Percentiles rank a stretch among this genome's conserved stretches.
Evolutionary conservation across 2,329 filamentous ascomycete genomes (phyloP).

Genomic region (Penicillium sclerotigenum): DNA sequence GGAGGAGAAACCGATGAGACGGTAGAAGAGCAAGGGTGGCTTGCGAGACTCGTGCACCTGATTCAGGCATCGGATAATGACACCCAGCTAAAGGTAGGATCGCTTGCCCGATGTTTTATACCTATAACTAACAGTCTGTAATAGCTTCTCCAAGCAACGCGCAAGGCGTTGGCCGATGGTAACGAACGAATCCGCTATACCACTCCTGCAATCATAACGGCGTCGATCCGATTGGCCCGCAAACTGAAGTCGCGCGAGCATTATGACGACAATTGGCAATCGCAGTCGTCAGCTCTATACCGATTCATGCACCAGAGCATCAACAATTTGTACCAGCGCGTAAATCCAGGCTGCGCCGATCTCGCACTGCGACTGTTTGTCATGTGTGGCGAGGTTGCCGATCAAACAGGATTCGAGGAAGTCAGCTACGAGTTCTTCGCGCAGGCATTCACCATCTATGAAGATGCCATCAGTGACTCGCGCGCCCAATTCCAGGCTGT

Average conservation of each 20-base stretch:
- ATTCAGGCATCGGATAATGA: slow-evolving; percentile 82
- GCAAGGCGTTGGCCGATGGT: slow-evolving; percentile 83
- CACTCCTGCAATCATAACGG: slow-evolving; percentile 85
- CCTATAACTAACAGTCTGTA: slow-evolving; percentile 12
- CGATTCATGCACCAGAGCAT: slow-evolving; percentile 92
- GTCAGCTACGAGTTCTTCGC: slow-evolving; percentile 98
- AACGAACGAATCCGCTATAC: slow-evolving; percentile 96
- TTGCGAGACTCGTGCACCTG: slow-evolving; percentile 87
- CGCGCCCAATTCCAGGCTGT: slow-evolving; percentile 97
- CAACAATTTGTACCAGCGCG: slow-evolving; percentile 81
- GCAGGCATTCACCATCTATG: slow-evolving; percentile 96
- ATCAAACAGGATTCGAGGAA: slow-evolving; percentile 88
- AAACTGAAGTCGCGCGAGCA: slow-evolving; percentile 89
- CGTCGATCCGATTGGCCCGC: slow-evolving; percentile 82
- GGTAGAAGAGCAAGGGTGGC: slow-evolving; percentile 95
- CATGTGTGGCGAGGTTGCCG: slow-evolving; percentile 86
- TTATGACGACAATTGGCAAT: slow-evolving; percentile 70
- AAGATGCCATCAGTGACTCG: slow-evolving; percentile 92
- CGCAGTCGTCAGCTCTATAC: slow-evolving; percentile 76
- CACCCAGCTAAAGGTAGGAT: slow-evolving; percentile 73
- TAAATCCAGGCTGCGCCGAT: slow-evolving; percentile 78
- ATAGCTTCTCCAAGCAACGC: slow-evolving; percentile 76
- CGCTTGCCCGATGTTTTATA: neutral
- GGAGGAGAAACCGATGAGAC: slow-evolving; percentile 91
- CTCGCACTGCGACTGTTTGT: slow-evolving; percentile 86